Base-by-base conservation (phyloP, 2,329 filamentous ascomycete genomes). In the Ustilaginoidea virens region DNA sequence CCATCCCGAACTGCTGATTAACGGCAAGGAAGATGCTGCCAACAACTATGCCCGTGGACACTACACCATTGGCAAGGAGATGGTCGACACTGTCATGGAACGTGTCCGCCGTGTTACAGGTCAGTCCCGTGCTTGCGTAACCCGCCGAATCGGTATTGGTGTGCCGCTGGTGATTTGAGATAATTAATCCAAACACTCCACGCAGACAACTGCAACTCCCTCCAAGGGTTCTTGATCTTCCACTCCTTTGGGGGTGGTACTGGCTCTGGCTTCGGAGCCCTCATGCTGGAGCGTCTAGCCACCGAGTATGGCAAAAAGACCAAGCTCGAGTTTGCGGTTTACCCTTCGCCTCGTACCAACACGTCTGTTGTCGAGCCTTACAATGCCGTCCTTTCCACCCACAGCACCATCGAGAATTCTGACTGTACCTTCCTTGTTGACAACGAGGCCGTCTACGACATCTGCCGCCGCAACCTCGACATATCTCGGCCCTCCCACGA, bases 31-130 rank as follows among this genome's bases (percentile, higher is more conserved):
- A 54, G 75, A 80, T 66, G 74, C 75, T 34, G 73, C 74, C 58
- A 80, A 80, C 61, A 80, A 80, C 64, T 80, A 80, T 47, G 75
- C 75, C 42, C 74, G 74, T 60, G 75, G 75, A 33, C 74, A 80
- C 59, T 80, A 80, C 58, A 80, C 75, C 43, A 73, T 80, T 43
- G 75, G 75, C 58, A 80, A 80, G 65, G 74, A 80, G 61, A 74
- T 78, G 69, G 69, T 78, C 31, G 74, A 80, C 50, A 66, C 56
- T 42, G 74, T 79, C 45, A 69, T 79, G 46, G 74, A 80, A 45
- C 69, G 69, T 43, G 69, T 80, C 41, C 74, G 74, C 46, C 74
- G 74, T 40, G 71, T 78, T 43, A 68, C 66, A 49, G 74, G 74
- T 78, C 50, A 48, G 68, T 51, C 27, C 17, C n/a, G n/a, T n/a